Conservation (phyloP, 768 basidiomycete species). For the Amyloporia xantha region DNA sequence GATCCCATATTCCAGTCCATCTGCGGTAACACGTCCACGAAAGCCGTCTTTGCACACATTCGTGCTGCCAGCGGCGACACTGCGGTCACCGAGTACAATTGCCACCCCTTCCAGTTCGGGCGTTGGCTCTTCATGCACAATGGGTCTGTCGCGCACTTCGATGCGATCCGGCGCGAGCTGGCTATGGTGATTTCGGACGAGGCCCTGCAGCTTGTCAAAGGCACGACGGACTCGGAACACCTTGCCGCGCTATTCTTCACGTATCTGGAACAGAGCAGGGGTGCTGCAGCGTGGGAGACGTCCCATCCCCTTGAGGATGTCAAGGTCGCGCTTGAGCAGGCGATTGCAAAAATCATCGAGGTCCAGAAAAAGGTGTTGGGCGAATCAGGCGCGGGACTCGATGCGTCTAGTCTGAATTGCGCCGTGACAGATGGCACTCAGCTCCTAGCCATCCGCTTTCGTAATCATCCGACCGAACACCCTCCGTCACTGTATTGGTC, state of each 20-base stretch:
- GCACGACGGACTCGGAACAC: slow-evolving; percentile 26
- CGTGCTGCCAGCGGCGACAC: slow-evolving; percentile 22
- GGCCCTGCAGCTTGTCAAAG: slow-evolving; percentile 18
- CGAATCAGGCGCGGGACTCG: slow-evolving; percentile 10
- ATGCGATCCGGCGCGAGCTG: slow-evolving; percentile 12
- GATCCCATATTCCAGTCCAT: slow-evolving; percentile 21
- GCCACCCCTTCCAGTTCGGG: slow-evolving; percentile 25
- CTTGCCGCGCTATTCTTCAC: slow-evolving; percentile 28
- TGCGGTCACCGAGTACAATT: slow-evolving; percentile 20
- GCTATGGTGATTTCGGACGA: slow-evolving; percentile 12
- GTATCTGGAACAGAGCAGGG: slow-evolving; percentile 18
- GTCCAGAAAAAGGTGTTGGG: slow-evolving; percentile 17
- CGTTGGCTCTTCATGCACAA: slow-evolving; percentile 26
- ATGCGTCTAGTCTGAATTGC: slow-evolving; percentile 26
- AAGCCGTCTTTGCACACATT: slow-evolving; percentile 25
- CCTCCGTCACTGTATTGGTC: slow-evolving; percentile 29
- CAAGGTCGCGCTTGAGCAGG: slow-evolving; percentile 17
- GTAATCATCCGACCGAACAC: slow-evolving; percentile 24
- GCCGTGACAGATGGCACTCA: slow-evolving; percentile 26
- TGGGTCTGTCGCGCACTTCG: slow-evolving; percentile 23
- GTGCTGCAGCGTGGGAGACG: slow-evolving; percentile 16
- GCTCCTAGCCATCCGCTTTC: slow-evolving; percentile 27
- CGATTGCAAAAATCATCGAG: slow-evolving; percentile 21
- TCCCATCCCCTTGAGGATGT: slow-evolving; percentile 20
- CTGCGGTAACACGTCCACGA: slow-evolving; percentile 21